A percentile compares a stretch with the other conserved stretches of the same genome.
phyloP scores from a whole-genome alignment of 2,329 filamentous ascomycete species.

The Colletotrichum australisinense region DNA sequence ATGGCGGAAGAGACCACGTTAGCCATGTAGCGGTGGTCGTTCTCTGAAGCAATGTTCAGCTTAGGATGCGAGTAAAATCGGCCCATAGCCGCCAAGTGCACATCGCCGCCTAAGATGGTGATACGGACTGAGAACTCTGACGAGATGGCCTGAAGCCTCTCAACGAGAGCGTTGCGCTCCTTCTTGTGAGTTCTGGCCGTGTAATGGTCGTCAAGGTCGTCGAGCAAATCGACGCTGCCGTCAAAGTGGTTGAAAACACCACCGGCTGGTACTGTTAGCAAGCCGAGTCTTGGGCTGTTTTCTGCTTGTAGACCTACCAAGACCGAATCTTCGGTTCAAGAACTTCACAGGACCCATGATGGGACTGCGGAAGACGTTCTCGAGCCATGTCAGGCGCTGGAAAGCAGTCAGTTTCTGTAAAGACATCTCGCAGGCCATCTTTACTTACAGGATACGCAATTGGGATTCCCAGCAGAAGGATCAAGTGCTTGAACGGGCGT shows the following conservation, averaged over 20 bases:
- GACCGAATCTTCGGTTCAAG: conserved; percentile 88
- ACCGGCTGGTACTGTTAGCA: conserved; percentile 63
- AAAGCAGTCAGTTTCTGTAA: conserved; percentile 25
- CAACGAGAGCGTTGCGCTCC: conserved; percentile 83
- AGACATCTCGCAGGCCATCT: conserved; percentile 41
- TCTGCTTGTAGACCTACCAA: conserved; percentile 56
- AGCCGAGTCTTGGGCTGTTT: neutral
- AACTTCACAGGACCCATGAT: conserved; percentile 90
- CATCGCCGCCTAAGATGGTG: conserved; percentile 93
- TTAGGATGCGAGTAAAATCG: conserved; percentile 94
- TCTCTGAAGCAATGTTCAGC: conserved; percentile 79
- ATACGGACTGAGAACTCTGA: conserved; percentile 89
- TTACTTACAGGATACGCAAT: conserved; percentile 81
- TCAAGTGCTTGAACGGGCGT: conserved; percentile 86
- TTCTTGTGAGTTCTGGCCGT: conserved; percentile 91
- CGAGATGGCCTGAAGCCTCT: conserved; percentile 85
- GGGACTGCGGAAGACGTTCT: conserved; percentile 90
- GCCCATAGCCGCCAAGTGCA: conserved; percentile 90
- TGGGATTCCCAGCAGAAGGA: conserved; percentile 88
- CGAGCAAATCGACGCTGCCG: conserved; percentile 90
- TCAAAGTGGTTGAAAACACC: conserved; percentile 95
- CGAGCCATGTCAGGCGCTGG: conserved; percentile 91
- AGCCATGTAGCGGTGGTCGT: conserved; percentile 93
- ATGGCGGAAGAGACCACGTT: conserved; percentile 96
- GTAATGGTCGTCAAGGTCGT: conserved; percentile 96